Base-by-base conservation (phyloP, 768 basidiomycete genomes). In the Mycena kentingensis region DNA sequence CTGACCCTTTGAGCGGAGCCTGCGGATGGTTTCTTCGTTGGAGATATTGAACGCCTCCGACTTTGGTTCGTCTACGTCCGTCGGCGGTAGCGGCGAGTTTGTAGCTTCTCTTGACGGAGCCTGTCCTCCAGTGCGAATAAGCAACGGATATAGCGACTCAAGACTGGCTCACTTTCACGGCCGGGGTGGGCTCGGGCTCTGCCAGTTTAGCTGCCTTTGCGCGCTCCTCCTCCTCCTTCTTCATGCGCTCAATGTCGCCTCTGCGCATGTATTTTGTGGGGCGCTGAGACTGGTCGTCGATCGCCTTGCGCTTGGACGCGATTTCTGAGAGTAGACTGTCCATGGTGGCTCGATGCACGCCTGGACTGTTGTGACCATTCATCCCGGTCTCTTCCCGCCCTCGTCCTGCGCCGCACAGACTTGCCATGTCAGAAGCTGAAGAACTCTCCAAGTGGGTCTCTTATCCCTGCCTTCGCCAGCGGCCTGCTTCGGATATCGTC, bases 241-340 rank as follows among this genome's bases (percentile, higher is more conserved):
- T 79, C 34, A 90, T 65, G 19, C 80, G 81, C 59, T 98, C 94
- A 13, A 97, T 70, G n/a, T 98, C 96, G 16, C 90, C 91, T 58
- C 88, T 80, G 34, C 90, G 84, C 82, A 97, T 82, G 69, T 98
- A 98, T 73, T 98, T 97, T 19, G 76, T 80, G 0, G 87, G 81
- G 5, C 85, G 74, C n/a, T 65, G 62, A 16, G 77, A 61, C n/a
- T 77, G 79, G 12, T 79, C 73, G 39, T 78, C 72, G 3, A 90
- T 69, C 4, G 82, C 77, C 67, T 95, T 95, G 60, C 94, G 87
- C 71, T 99, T 98, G 49, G 81, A 70, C 15, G 84, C 86, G 55
- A 99, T 87, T 68, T 95, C 92, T 47, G 90, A 86, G 59, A 91
- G 88, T 65, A 99, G 88, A 10, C 84, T 85, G 69, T 98, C 88